These are phyloP conservation scores for Paratinospora sagittata DNA, from an alignment of 164 flowering plant genomes.

Conservation along the genomic window DNA sequence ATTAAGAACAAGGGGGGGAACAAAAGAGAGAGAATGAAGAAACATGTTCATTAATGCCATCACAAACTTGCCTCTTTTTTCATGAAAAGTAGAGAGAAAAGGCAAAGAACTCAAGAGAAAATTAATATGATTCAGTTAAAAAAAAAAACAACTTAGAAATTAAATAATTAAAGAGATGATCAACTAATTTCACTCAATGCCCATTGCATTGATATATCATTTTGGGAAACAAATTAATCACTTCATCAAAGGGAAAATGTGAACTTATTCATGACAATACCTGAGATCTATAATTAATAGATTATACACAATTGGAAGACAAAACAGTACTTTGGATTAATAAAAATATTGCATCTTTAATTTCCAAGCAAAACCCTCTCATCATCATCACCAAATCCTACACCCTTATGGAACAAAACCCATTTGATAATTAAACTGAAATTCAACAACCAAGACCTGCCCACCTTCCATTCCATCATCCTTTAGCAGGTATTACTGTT, in stretches of 20 bases:
- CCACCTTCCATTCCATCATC: conserved; percentile 5
- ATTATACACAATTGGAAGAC: conserved; percentile 20
- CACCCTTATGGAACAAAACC: not conserved
- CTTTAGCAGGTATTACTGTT: not conserved
- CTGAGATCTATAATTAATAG: conserved; percentile 16
- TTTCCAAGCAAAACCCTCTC: no score
- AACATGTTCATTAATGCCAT: conserved; percentile 11
- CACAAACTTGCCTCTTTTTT: conserved; percentile 8
- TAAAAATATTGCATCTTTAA: not conserved
- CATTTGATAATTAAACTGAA: not conserved
- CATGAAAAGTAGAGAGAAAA: conserved; percentile 1
- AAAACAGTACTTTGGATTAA: not conserved
- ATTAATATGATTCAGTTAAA: not conserved
- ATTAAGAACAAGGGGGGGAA: conserved; percentile 17
- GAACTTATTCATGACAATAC: conserved; percentile 11
- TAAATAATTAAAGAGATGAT: not conserved
- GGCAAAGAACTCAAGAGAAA: conserved; percentile 1
- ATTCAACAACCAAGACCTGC: not conserved
- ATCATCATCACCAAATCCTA: no score
- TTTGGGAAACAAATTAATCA: conserved; percentile 10
- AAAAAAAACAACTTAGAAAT: no score
- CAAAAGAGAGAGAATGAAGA: conserved; percentile 13
- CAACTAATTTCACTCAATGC: not conserved
- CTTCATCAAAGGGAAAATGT: conserved; percentile 9
- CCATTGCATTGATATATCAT: conserved; percentile 4